Percentiles rank a stretch among this genome's conserved stretches.
phyloP scores from a whole-genome alignment of 2,329 filamentous ascomycete species.

The Penicillium freii region DNA sequence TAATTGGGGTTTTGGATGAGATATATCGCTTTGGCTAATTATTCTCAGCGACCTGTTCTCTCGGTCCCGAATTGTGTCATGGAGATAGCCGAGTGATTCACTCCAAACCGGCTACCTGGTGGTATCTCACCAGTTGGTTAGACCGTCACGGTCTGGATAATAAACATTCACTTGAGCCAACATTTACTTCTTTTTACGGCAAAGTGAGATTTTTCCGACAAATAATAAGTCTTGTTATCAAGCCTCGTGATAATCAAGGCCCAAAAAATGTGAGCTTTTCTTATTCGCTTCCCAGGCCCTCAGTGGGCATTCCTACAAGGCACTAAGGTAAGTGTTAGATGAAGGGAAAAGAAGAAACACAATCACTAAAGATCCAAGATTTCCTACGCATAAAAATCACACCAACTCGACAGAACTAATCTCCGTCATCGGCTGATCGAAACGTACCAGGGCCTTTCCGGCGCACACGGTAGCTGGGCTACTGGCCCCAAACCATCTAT shows the following conservation, averaged over 20 bases:
- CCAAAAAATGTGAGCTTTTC: background rate
- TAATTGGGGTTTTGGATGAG: background rate
- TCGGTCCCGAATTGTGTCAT: background rate
- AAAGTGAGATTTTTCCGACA: too few relatives aligned
- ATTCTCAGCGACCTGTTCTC: background rate
- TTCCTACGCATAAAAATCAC: background rate
- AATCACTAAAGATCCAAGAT: background rate
- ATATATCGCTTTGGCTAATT: background rate
- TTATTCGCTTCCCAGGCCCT: background rate
- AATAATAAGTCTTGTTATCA: too few relatives aligned
- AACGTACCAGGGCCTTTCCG: background rate
- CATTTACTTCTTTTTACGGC: background rate
- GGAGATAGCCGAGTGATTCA: background rate
- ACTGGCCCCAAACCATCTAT: conserved; percentile 56
- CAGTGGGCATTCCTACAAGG: background rate
- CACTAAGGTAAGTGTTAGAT: too few relatives aligned
- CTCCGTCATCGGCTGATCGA: background rate
- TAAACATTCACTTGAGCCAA: background rate
- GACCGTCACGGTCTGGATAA: background rate
- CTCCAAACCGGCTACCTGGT: background rate
- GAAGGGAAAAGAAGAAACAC: background rate
- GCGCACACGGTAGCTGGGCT: background rate
- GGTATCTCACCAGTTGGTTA: conserved; percentile 14
- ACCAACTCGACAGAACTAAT: background rate
- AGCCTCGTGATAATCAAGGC: too few relatives aligned